Percentiles rank a stretch among this genome's conserved stretches.
These are phyloP conservation scores for Thalassiosira ordinaria DNA, from an alignment of 352 stramenopile genomes.

Conservation along the genomic window DNA sequence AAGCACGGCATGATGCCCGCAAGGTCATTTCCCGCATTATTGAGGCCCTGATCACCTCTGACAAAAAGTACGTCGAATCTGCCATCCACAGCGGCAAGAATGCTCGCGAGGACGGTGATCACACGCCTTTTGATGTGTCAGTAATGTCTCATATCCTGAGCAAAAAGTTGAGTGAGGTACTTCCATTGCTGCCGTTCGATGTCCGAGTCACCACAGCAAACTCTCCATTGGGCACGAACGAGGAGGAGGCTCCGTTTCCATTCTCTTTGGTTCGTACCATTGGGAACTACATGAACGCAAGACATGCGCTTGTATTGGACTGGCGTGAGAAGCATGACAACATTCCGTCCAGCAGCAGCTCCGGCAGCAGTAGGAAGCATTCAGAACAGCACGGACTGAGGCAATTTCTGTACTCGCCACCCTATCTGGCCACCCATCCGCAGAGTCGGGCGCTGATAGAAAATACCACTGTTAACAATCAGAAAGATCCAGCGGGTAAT, in stretches of 20 bases:
- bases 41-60: slow-evolving; percentile 72
- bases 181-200: slow-evolving; percentile 82
- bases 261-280: slow-evolving; percentile 84
- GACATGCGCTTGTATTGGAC: slow-evolving; percentile 74
- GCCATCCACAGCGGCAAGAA: slow-evolving; percentile 60
- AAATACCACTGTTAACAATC: slow-evolving; percentile 18
- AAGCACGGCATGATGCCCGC: slow-evolving; percentile 54
- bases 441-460: slow-evolving; percentile 61
- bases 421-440: slow-evolving; percentile 56
- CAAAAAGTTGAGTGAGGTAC: slow-evolving; percentile 67
- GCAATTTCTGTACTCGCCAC: slow-evolving; percentile 69
- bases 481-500: slow-evolving; percentile 36
- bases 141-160: slow-evolving; percentile 63
- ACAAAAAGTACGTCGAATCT: slow-evolving; percentile 68
- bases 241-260: slow-evolving; percentile 75
- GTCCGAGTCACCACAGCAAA: slow-evolving; percentile 71
- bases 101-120: slow-evolving; percentile 19
- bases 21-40: slow-evolving; percentile 74
- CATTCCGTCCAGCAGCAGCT: slow-evolving; percentile 8
- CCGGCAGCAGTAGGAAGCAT: slow-evolving; percentile 2
- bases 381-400: slow-evolving; percentile 12
- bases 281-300: slow-evolving; percentile 82
- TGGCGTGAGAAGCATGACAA: slow-evolving; percentile 62
- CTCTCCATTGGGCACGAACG: slow-evolving; percentile 52
- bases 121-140: slow-evolving; percentile 60